Evolutionary conservation across 352 stramenopile species (phyloP).

Genomic region (Elongisporangium prolatum): DNA sequence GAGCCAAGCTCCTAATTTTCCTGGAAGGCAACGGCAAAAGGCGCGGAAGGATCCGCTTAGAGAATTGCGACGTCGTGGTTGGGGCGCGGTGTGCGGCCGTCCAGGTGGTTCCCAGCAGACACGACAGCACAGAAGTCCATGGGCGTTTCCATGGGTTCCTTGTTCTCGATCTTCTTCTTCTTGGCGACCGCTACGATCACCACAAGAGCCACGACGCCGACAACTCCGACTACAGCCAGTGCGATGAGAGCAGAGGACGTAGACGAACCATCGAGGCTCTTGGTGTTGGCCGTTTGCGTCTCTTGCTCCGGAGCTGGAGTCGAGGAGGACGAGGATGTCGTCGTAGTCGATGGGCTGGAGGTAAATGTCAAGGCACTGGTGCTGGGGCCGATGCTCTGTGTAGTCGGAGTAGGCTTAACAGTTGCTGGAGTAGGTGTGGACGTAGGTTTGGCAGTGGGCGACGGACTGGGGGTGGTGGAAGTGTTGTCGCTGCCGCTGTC

Average conservation of each 20-base stretch:
- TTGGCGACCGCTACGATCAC: conserved; percentile 2
- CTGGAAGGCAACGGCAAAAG: neutral
- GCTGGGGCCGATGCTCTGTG: conserved; percentile 1
- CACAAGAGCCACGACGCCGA: conserved; percentile 3
- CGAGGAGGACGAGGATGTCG: conserved; percentile 1
- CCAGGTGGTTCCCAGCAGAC: neutral
- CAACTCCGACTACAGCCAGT: conserved; percentile 1
- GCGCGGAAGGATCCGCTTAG: neutral
- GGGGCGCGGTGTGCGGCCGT: neutral
- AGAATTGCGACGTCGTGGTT: neutral
- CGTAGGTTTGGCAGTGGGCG: conserved; percentile 1
- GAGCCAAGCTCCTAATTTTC: no score
- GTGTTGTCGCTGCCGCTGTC: neutral
- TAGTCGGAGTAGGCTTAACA: conserved; percentile 1
- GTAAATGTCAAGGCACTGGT: neutral
- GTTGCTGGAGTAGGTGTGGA: neutral
- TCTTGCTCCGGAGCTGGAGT: conserved; percentile 8
- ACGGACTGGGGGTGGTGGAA: neutral
- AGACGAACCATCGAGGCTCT: conserved; percentile 6
- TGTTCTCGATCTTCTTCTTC: conserved; percentile 11
- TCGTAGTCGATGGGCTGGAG: conserved; percentile 1
- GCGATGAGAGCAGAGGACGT: conserved; percentile 7
- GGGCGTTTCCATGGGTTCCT: neutral
- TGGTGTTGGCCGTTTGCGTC: conserved; percentile 6
- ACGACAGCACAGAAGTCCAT: neutral